Conservation (phyloP, 2,329 filamentous ascomycete genomes). For the Septoria petroselini region DNA sequence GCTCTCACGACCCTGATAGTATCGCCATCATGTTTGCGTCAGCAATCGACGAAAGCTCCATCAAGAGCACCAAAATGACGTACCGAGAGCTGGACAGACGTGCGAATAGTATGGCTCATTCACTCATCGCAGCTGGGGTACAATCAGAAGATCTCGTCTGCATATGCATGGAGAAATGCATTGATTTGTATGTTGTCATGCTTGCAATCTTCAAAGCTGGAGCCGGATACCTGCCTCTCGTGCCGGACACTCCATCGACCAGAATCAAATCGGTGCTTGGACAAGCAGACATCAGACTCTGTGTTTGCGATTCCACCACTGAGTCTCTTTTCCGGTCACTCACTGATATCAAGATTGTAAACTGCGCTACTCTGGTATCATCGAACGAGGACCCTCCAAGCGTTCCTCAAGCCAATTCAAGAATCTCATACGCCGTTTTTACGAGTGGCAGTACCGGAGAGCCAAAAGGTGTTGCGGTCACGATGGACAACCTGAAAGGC, state of each 20-base stretch:
- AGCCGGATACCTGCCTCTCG: conserved; percentile 74
- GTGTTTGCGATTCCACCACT: conserved; percentile 41
- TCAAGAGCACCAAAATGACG: conserved; percentile 50
- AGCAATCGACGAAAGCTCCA: conserved; percentile 42
- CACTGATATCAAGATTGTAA: conserved; percentile 20
- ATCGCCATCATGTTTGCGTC: conserved; percentile 64
- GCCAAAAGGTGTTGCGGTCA: conserved; percentile 77
- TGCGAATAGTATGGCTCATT: conserved; percentile 63
- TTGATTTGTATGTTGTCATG: conserved; percentile 68
- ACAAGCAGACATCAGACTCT: conserved; percentile 55
- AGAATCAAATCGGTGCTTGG: conserved; percentile 61
- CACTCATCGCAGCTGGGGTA: conserved; percentile 51
- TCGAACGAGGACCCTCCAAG: conserved; percentile 36
- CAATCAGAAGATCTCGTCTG: conserved; percentile 60
- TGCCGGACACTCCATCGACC: conserved; percentile 65
- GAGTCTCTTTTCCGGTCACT: conserved; percentile 18
- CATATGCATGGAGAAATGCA: conserved; percentile 72
- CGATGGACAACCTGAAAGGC: conserved; percentile 70
- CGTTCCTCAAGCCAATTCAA: conserved; percentile 43
- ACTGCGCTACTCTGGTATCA: conserved; percentile 37
- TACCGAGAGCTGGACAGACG: conserved; percentile 62
- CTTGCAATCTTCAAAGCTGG: conserved; percentile 72
- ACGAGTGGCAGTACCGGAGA: conserved; percentile 79
- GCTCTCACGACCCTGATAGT: conserved; percentile 48
- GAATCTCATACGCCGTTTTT: conserved; percentile 71